Evolutionary conservation across 345 rosid genomes (phyloP), one percentile per base, ranked within the genome.

Genomic region (Physaria fendleri): DNA sequence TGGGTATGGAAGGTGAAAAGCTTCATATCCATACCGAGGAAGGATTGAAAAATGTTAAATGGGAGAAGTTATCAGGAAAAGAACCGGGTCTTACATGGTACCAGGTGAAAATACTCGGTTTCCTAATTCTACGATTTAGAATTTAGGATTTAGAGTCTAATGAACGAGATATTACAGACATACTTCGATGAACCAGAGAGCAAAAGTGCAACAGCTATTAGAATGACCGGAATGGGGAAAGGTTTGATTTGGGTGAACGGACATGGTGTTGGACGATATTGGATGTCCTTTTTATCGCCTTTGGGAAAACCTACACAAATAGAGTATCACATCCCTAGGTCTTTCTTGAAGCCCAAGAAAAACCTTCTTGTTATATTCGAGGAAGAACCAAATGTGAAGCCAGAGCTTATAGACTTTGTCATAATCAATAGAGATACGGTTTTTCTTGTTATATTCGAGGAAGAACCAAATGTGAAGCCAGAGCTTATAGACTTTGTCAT

Each of bases 161-260:
- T 54, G 32, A 43, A 62, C 32, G 66, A 54, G 8, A 46, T 44
- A 9, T 37, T 69, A 51, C 66, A 90, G 96, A 66, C 90, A 20
- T 41, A 66, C 59, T 88, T 92, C 22, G 80, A 83, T 50, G 78
- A 80, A 10, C 97, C 97, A 7, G 85, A 82, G 68, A 89, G 94
- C 32, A 4, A 65, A 38, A 59, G 77, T 8, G 82, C 99, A 0
- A 62, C 84, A 16, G 87, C 76, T 12, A 54, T 93, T 15, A 56
- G 75, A 6, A 78, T 87, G 83, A 59, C 48, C 4, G 80, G 81
- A 2, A 84, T 93, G 97, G 76, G 77, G 0, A 89, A 93, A 69
- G 95, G 99, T 25, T 74, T 87, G 84, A 69, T 85, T 40, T 93
- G 95, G 95, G 69, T 93, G 30, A 93, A 93, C 14, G 95, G 99